A percentile compares a stretch with the other conserved stretches of the same genome.
phyloP scores from a whole-genome alignment of 805 yeast species.

The Yarrowia keelungensis region DNA sequence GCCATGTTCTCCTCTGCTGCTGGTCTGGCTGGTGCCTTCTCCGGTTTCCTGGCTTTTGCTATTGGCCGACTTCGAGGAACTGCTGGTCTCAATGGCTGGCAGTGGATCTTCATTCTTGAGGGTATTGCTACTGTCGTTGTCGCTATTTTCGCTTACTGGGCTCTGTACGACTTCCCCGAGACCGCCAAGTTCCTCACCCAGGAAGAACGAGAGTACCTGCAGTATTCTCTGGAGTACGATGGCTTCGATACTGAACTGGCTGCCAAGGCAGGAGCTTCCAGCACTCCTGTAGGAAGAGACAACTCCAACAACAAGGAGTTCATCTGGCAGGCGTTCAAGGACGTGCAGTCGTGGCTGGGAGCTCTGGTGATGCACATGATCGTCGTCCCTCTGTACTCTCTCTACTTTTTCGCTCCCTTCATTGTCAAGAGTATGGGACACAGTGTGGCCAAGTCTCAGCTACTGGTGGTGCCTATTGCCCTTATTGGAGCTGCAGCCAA shows the following conservation, averaged over 20 bases:
- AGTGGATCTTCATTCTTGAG: conserved; percentile 60
- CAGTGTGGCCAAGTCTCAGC: conserved; percentile 64
- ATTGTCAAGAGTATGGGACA: conserved; percentile 62
- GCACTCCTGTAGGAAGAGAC: conserved; percentile 52
- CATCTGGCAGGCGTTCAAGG: conserved; percentile 58
- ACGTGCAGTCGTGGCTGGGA: conserved; percentile 60
- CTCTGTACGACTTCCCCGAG: conserved; percentile 61
- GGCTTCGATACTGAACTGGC: conserved; percentile 3
- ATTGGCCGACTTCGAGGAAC: conserved; percentile 53
- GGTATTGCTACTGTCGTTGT: conserved; percentile 53
- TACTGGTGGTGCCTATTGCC: conserved; percentile 56
- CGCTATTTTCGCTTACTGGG: conserved; percentile 49
- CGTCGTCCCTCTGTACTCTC: conserved; percentile 64
- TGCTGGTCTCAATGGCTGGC: conserved; percentile 56
- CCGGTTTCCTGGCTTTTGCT: conserved; percentile 56
- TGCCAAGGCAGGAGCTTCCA: conserved; percentile 40
- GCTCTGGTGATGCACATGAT: conserved; percentile 23
- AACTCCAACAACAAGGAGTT: conserved; percentile 58
- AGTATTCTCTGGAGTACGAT: conserved; percentile 27
- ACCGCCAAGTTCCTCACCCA: conserved; percentile 57
- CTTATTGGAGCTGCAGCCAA: conserved; percentile 49
- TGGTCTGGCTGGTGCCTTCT: conserved; percentile 57
- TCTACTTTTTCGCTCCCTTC: conserved; percentile 66
- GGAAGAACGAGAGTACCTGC: conserved; percentile 55
- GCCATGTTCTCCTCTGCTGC: conserved; percentile 51